Conservation (phyloP, 1,139 yeast genomes). For the Ogataea hybrid region DNA sequence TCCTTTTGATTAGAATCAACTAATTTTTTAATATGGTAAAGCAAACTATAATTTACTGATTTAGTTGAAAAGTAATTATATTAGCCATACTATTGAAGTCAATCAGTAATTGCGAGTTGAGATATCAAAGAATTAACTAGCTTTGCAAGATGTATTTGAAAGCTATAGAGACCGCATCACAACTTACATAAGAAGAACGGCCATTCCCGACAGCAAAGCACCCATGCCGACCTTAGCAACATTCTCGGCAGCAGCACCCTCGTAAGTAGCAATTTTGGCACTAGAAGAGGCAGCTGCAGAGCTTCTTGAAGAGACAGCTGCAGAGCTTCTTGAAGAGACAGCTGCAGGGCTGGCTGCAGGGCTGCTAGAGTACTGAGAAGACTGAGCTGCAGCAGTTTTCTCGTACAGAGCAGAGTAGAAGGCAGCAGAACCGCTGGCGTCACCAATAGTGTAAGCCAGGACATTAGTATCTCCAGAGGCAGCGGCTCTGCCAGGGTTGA, state of each 20-base stretch:
- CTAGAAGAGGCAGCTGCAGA: no score
- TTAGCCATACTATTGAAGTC: no score
- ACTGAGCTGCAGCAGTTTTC: not conserved
- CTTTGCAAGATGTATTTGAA: no score
- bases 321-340: no score
- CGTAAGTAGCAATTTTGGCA: not conserved
- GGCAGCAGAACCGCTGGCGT: not conserved
- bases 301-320: no score
- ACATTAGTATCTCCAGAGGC: not conserved
- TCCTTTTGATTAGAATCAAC: not conserved
- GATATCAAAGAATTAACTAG: no score
- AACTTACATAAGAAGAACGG: not conserved
- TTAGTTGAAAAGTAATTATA: no score
- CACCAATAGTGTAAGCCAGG: no score
- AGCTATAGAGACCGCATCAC: no score
- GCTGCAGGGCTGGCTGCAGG: no score
- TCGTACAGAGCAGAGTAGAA: not conserved
- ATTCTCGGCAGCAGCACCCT: conserved; percentile 1
- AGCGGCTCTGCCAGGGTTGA: not conserved
- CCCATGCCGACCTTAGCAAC: not conserved
- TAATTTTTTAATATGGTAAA: not conserved
- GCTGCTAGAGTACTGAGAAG: not conserved
- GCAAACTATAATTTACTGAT: no score
- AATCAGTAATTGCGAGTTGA: no score
- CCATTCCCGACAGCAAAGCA: not conserved